Evolutionary conservation across 345 rosid species (phyloP).

Genomic region (Salix exigua): DNA sequence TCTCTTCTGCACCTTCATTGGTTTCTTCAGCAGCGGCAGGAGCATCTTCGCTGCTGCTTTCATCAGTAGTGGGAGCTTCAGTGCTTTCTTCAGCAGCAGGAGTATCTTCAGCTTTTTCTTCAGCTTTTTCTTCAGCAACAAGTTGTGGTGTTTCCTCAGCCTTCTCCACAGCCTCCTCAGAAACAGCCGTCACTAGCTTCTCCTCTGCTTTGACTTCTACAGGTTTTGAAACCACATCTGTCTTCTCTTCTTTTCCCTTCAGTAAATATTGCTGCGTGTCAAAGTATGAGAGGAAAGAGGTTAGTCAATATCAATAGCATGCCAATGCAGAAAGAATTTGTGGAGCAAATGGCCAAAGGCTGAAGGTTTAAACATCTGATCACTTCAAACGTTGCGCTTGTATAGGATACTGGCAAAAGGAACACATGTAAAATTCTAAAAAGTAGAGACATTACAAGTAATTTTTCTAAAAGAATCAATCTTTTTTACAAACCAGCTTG

Average conservation of each 20-base stretch:
- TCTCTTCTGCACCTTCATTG: slow-evolving; percentile 35
- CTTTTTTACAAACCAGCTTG: neutral
- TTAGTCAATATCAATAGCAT: slow-evolving; percentile 9
- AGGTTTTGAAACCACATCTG: slow-evolving; percentile 37
- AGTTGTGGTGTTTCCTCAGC: neutral
- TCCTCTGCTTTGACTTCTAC: slow-evolving; percentile 30
- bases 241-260: slow-evolving; percentile 59
- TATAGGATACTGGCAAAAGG: too few relatives aligned
- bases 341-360: neutral
- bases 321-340: neutral
- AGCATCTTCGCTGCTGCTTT: slow-evolving; percentile 2
- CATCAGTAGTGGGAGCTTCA: slow-evolving; percentile 4
- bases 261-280: slow-evolving; percentile 61
- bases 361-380: too few relatives aligned
- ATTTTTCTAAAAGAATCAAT: neutral
- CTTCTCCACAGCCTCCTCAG: slow-evolving; percentile 34
- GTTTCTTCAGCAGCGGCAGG: slow-evolving; percentile 14
- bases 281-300: slow-evolving; percentile 4
- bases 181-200: slow-evolving; percentile 15
- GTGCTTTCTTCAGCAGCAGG: slow-evolving; percentile 38
- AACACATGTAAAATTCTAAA: neutral
- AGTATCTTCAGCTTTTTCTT: slow-evolving; percentile 15
- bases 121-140: slow-evolving; percentile 13
- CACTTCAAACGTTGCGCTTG: neutral
- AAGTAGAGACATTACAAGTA: neutral